Percentiles rank a stretch among this genome's conserved stretches.
Evolutionary conservation across 2,329 filamentous ascomycete species (phyloP).

Genomic region (Phialocephala sp.): DNA sequence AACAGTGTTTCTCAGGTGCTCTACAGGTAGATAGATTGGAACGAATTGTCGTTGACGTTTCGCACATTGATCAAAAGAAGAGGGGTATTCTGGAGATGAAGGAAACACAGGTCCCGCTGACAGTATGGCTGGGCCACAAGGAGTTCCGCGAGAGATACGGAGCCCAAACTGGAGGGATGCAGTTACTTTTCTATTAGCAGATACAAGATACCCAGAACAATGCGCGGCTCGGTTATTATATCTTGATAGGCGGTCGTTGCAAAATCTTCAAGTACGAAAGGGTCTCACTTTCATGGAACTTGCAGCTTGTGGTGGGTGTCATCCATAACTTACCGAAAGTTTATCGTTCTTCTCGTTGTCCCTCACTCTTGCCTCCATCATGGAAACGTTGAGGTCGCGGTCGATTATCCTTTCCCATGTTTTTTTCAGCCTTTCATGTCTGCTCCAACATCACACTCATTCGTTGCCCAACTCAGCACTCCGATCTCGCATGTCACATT

Average conservation of each 20-base stretch:
- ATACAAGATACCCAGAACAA: not conserved
- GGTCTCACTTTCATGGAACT: not conserved
- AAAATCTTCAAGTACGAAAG: not conserved
- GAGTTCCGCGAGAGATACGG: slow-evolving; percentile 75
- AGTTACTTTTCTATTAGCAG: slow-evolving; percentile 62
- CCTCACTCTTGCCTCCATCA: not conserved
- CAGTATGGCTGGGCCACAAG: slow-evolving; percentile 72
- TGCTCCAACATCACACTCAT: slow-evolving; percentile 11
- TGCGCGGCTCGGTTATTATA: not conserved
- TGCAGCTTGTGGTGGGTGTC: not conserved
- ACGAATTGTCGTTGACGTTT: slow-evolving; percentile 86
- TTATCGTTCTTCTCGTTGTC: not conserved
- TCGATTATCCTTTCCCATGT: not conserved
- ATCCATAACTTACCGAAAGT: not conserved
- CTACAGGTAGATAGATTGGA: slow-evolving; percentile 74
- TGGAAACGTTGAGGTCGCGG: not conserved
- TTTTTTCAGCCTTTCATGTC: not conserved
- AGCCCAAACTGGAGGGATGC: slow-evolving; percentile 60
- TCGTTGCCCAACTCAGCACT: slow-evolving; percentile 5
- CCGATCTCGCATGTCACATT: slow-evolving; percentile 18
- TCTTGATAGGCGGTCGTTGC: not conserved
- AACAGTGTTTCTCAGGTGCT: slow-evolving; percentile 55
- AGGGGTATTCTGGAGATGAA: slow-evolving; percentile 93
- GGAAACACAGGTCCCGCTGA: slow-evolving; percentile 83
- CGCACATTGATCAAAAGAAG: slow-evolving; percentile 94